Percentiles rank a stretch among this genome's conserved stretches.
These are phyloP conservation scores for Hypholoma fasciculare DNA, from an alignment of 768 basidiomycete genomes.

Conservation along the genomic window DNA sequence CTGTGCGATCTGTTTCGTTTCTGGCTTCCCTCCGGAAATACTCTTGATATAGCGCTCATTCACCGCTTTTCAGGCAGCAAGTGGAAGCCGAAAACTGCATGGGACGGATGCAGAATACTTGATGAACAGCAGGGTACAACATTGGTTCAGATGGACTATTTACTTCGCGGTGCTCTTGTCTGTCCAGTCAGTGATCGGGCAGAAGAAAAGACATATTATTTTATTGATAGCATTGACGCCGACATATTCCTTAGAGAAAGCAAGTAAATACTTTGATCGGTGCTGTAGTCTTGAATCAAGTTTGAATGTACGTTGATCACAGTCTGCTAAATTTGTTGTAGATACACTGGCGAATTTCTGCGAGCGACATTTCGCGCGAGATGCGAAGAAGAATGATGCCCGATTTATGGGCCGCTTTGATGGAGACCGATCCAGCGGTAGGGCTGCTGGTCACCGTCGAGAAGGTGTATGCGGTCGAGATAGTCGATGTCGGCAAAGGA, in stretches of 20 bases:
- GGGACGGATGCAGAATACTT: slow-evolving; percentile 16
- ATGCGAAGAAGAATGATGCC: slow-evolving; percentile 61
- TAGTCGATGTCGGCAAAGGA: slow-evolving; percentile 36
- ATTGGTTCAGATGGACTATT: slow-evolving; percentile 17
- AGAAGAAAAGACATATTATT: neutral
- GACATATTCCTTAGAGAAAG: neutral
- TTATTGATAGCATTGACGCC: neutral
- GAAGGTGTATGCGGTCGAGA: slow-evolving; percentile 21
- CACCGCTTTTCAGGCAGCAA: slow-evolving; percentile 9
- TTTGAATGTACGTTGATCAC: too few relatives aligned
- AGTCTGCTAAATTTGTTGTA: slow-evolving; percentile 70
- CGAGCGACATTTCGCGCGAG: slow-evolving; percentile 41
- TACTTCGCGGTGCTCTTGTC: slow-evolving; percentile 16
- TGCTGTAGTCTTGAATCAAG: too few relatives aligned
- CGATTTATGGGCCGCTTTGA: slow-evolving; percentile 68
- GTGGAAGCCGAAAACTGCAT: slow-evolving; percentile 19
- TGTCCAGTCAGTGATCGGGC: neutral
- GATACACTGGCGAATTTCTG: slow-evolving; percentile 53
- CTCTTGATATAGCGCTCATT: slow-evolving; percentile 20
- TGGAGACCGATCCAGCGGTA: slow-evolving; percentile 37
- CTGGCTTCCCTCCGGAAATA: slow-evolving; percentile 16
- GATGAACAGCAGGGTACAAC: slow-evolving; percentile 13
- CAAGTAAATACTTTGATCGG: too few relatives aligned
- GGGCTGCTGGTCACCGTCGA: slow-evolving; percentile 27
- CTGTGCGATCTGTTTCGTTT: slow-evolving; percentile 15